A percentile compares a stretch with the other conserved stretches of the same genome.
Conservation (phyloP, 495 filamentous ascomycete genomes). For the Penicillium simplicissimum region DNA sequence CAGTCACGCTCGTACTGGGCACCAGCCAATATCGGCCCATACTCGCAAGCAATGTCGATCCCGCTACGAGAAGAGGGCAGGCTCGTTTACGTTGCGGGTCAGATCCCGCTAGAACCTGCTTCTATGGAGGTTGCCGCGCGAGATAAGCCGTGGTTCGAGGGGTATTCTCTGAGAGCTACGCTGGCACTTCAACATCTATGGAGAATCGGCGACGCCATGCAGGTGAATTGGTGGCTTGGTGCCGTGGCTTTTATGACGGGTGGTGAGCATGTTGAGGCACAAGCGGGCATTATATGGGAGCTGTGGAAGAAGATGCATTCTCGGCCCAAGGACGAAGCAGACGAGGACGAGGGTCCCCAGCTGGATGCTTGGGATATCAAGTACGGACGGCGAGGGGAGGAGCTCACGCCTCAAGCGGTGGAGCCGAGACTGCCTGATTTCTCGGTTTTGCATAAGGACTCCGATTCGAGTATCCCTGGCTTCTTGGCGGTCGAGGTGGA, state of each 20-base stretch:
- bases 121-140: conserved; percentile 61
- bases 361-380: conserved; percentile 75
- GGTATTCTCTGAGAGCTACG: conserved; percentile 50
- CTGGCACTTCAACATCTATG: conserved; percentile 87
- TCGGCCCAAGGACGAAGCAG: conserved; percentile 28
- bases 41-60: conserved; percentile 81
- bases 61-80: conserved; percentile 39
- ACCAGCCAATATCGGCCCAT: conserved; percentile 95
- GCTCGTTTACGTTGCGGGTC: conserved; percentile 73
- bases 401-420: conserved; percentile 16
- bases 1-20: conserved; percentile 97
- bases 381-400: conserved; percentile 47
- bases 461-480: conserved; percentile 48
- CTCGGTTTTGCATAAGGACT: conserved; percentile 24
- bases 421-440: conserved; percentile 35
- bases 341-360: conserved; percentile 42
- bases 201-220: conserved; percentile 73
- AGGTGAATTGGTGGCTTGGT: conserved; percentile 71
- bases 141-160: conserved; percentile 26
- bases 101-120: conserved; percentile 85
- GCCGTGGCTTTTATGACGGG: conserved; percentile 69
- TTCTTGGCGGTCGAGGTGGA: conserved; percentile 73
- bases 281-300: conserved; percentile 46
- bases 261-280: conserved; percentile 26
- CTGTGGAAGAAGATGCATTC: conserved; percentile 56